Conservation (phyloP, 805 yeast species). For the Groenewaldozyma tartarivorans region DNA sequence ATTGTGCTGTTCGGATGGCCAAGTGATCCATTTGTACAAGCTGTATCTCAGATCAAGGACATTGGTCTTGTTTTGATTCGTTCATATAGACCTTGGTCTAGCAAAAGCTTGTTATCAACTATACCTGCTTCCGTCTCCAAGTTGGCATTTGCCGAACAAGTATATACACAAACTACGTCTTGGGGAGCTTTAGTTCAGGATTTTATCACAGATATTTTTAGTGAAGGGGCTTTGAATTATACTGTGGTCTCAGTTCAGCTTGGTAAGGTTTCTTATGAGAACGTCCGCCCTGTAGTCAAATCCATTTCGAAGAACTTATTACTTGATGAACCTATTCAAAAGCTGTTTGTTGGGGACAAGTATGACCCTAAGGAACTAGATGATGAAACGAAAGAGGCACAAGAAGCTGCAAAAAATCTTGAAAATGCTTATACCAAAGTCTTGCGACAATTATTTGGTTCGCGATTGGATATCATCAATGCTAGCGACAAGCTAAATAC, state of each 20-base stretch:
- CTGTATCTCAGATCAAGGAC: conserved; percentile 27
- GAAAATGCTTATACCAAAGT: conserved; percentile 75
- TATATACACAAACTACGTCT: conserved; percentile 32
- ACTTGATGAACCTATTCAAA: conserved; percentile 49
- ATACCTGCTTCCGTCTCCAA: conserved; percentile 48
- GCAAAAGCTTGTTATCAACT: conserved; percentile 37
- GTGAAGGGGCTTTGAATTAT: conserved; percentile 11
- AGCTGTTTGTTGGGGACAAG: conserved; percentile 45
- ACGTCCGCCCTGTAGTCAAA: conserved; percentile 35
- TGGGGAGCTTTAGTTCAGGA: conserved; percentile 72
- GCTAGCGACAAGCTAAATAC: conserved; percentile 36
- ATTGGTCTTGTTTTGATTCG: conserved; percentile 48
- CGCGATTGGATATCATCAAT: conserved; percentile 51
- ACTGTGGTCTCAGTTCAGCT: conserved; percentile 43
- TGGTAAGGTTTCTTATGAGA: conserved; percentile 32
- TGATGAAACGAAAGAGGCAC: conserved; percentile 28
- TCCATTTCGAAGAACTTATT: conserved; percentile 44
- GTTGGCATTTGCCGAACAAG: conserved; percentile 61
- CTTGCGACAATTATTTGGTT: conserved; percentile 54
- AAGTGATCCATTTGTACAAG: conserved; percentile 33
- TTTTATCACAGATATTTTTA: conserved; percentile 47
- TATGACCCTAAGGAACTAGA: background rate
- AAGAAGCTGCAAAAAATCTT: conserved; percentile 40
- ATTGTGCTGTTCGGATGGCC: conserved; percentile 58
- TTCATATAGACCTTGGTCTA: conserved; percentile 65